A percentile compares a stretch with the other conserved stretches of the same genome.
Conservation (phyloP, 2,329 filamentous ascomycete genomes). For the Emergomyces orientalis region DNA sequence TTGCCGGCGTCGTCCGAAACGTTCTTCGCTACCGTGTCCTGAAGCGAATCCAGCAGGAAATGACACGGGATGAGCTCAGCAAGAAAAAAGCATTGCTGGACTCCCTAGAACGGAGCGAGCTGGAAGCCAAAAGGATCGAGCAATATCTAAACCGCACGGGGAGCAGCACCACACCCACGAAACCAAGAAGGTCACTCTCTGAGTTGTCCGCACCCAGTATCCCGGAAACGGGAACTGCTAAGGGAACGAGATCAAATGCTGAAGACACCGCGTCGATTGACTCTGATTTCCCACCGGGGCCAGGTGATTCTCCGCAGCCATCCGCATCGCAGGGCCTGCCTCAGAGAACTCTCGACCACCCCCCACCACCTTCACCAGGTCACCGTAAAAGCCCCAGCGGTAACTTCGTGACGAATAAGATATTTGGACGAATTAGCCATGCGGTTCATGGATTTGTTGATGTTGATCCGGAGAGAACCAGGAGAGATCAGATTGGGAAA, state of each 20-base stretch:
- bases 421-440: conserved; percentile 91
- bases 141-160: conserved; percentile 70
- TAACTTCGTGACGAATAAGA: conserved; percentile 85
- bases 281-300: conserved; percentile 87
- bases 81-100: conserved; percentile 79
- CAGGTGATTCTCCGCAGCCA: conserved; percentile 59
- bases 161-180: conserved; percentile 33
- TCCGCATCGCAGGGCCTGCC: conserved; percentile 64
- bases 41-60: conserved; percentile 93
- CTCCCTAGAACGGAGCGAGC: conserved; percentile 84
- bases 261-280: conserved; percentile 87
- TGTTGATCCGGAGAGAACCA: conserved; percentile 85
- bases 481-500: conserved; percentile 90
- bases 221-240: conserved; percentile 29
- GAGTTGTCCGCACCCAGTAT: conserved; percentile 42
- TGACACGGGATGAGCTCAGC: conserved; percentile 84
- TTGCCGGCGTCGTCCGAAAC: conserved; percentile 82
- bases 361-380: conserved; percentile 29
- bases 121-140: conserved; percentile 86
- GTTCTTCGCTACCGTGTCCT: conserved; percentile 83
- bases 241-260: conserved; percentile 46
- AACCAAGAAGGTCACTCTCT: conserved; percentile 58
- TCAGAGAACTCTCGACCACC: conserved; percentile 30
- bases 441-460: conserved; percentile 94
- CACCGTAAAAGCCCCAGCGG: conserved; percentile 77